Evolutionary conservation across 257 asterid species (phyloP).

Genomic region (Mentha longifolia): DNA sequence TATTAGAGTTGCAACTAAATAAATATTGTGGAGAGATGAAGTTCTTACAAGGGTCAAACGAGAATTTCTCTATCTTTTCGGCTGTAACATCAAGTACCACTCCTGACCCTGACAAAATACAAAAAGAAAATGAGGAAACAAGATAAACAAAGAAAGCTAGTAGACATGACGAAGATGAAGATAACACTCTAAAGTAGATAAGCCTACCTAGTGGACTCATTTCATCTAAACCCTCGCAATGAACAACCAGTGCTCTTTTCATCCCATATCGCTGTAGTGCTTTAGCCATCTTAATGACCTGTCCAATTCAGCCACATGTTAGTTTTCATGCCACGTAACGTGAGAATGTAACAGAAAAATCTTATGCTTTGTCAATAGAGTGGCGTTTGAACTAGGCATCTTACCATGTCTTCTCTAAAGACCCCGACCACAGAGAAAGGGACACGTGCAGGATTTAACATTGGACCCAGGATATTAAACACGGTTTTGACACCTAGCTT

Average conservation of each 20-base stretch:
- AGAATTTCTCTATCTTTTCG: constrained; percentile 58
- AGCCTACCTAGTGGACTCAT: constrained; percentile 87
- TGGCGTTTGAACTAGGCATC: not conserved
- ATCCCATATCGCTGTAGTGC: constrained; percentile 79
- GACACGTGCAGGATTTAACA: constrained; percentile 84
- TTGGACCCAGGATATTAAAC: constrained; percentile 79
- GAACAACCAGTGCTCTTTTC: constrained; percentile 82
- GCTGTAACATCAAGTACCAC: constrained; percentile 67
- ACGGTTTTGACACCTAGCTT: constrained; percentile 79
- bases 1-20: not conserved
- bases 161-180: not conserved
- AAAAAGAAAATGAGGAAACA: not conserved
- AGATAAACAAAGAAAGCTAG: not conserved
- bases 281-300: constrained; percentile 81
- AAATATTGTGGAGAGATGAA: not conserved
- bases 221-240: constrained; percentile 84
- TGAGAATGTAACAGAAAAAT: not conserved
- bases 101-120: constrained; percentile 68
- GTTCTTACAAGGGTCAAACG: constrained; percentile 78
- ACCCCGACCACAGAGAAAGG: constrained; percentile 86
- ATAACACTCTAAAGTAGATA: not conserved
- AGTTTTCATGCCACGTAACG: not conserved
- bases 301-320: constrained; percentile 1
- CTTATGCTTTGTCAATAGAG: not conserved
- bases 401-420: constrained; percentile 68